These are phyloP conservation scores for Turritis glabra DNA, from an alignment of 345 rosid species.

Conservation along the genomic window DNA sequence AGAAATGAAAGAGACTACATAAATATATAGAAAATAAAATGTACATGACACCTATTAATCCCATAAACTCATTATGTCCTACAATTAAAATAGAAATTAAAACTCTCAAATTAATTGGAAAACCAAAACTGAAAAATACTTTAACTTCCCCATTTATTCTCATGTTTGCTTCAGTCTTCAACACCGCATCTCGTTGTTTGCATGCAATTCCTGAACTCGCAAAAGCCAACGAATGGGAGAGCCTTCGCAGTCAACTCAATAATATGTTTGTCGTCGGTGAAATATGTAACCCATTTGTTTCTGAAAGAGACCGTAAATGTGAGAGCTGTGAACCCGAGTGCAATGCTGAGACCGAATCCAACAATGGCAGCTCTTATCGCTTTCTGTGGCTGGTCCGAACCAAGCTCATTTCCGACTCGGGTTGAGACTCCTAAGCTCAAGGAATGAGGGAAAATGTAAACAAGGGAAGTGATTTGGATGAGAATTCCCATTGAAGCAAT, in stretches of 20 bases:
- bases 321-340: constrained; percentile 26
- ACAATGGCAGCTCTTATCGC: constrained; percentile 27
- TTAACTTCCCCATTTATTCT: no score
- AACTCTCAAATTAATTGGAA: no score
- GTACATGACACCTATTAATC: no score
- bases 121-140: no score
- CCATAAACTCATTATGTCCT: no score
- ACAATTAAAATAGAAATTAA: no score
- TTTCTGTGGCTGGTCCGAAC: constrained; percentile 12
- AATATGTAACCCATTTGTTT: constrained; percentile 14
- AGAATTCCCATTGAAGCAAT: constrained; percentile 30
- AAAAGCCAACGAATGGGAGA: constrained; percentile 27
- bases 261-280: background rate
- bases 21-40: no score
- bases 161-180: no score
- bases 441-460: constrained; percentile 21
- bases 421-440: constrained; percentile 27
- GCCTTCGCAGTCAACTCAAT: constrained; percentile 4
- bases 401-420: constrained; percentile 20
- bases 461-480: constrained; percentile 24
- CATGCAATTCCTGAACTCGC: constrained; percentile 30
- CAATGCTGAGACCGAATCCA: constrained; percentile 29
- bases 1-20: no score
- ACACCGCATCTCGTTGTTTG: constrained; percentile 28
- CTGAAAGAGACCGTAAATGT: constrained; percentile 12